Conservation (phyloP, 2,329 filamentous ascomycete species). For the Trichoderma koningiopsis region DNA sequence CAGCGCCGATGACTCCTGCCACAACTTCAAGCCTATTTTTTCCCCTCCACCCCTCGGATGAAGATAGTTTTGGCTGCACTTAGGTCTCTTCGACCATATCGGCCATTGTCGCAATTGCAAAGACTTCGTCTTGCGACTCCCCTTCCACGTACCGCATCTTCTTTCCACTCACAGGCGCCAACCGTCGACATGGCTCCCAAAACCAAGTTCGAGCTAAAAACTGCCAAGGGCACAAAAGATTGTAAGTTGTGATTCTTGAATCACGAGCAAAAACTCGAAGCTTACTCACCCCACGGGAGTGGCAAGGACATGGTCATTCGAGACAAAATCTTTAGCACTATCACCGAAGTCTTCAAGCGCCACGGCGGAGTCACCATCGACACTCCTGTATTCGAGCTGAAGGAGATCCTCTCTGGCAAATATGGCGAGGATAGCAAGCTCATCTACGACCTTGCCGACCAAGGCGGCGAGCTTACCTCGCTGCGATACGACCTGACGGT, state of each 20-base stretch:
- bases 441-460: constrained; percentile 85
- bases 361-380: constrained; percentile 80
- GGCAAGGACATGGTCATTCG: constrained; percentile 78
- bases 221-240: constrained; percentile 88
- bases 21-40: constrained; percentile 27
- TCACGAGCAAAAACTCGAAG: constrained; percentile 12
- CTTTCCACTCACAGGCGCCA: constrained; percentile 30
- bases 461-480: constrained; percentile 75
- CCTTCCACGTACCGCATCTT: constrained; percentile 31
- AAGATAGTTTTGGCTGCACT: constrained; percentile 29
- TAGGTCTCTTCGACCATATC: constrained; percentile 28
- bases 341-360: constrained; percentile 78
- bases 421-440: constrained; percentile 92
- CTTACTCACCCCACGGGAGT: constrained; percentile 53
- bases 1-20: constrained; percentile 26
- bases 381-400: constrained; percentile 82
- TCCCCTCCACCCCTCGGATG: constrained; percentile 29
- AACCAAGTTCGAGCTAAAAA: constrained; percentile 56
- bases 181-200: constrained; percentile 37
- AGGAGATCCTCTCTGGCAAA: constrained; percentile 84
- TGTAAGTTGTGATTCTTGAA: constrained; percentile 49
- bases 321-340: constrained; percentile 76
- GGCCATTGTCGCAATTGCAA: constrained; percentile 24
- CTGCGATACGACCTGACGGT: constrained; percentile 87
- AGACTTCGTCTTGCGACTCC: constrained; percentile 2